phyloP scores from a whole-genome alignment of 768 basidiomycete genomes.

The Calocybe gangraenosa region DNA sequence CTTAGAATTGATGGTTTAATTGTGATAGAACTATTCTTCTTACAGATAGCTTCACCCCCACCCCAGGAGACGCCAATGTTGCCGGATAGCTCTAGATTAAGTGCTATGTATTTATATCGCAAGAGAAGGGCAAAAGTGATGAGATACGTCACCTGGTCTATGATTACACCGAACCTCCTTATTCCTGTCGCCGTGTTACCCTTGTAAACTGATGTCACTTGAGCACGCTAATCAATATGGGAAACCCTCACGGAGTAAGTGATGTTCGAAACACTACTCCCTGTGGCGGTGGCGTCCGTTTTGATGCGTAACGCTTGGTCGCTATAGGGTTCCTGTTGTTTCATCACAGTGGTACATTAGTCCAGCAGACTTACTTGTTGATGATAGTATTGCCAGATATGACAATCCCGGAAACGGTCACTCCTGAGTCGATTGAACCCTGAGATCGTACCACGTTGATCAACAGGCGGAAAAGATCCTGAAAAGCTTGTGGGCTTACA shows the following conservation, averaged over 20 bases:
- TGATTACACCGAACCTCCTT: conserved; percentile 49
- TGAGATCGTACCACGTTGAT: conserved; percentile 28
- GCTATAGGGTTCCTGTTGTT: conserved; percentile 23
- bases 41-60: conserved; percentile 55
- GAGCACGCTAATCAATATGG: not conserved
- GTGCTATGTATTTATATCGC: not conserved
- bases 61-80: conserved; percentile 49
- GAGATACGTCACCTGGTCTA: conserved; percentile 43
- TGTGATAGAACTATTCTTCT: conserved; percentile 10
- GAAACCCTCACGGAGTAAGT: conserved; percentile 38
- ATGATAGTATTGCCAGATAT: conserved; percentile 50
- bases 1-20: no score
- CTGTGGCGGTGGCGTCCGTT: conserved; percentile 39
- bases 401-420: conserved; percentile 40
- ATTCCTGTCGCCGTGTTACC: conserved; percentile 51
- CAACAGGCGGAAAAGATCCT: conserved; percentile 26
- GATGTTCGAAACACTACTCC: conserved; percentile 44
- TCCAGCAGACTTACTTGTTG: conserved; percentile 38
- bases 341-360: not conserved
- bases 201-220: conserved; percentile 17
- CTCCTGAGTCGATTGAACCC: conserved; percentile 52
- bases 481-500: conserved; percentile 32
- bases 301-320: conserved; percentile 61
- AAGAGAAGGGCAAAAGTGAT: not conserved
- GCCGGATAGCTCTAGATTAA: conserved; percentile 51